Evolutionary conservation across 768 basidiomycete species (phyloP).

Genomic region (Amanita pseudoporphyria): DNA sequence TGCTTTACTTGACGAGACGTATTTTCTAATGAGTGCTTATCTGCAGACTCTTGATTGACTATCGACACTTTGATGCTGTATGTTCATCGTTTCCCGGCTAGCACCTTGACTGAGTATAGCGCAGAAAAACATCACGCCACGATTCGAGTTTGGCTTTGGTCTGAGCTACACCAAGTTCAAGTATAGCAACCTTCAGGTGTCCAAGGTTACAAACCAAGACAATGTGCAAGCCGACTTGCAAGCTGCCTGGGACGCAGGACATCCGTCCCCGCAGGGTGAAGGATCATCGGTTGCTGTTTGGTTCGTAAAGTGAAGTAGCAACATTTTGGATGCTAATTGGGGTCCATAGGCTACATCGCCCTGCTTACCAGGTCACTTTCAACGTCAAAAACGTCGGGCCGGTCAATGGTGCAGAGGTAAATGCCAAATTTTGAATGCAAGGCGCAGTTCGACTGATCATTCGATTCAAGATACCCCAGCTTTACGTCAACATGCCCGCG

Average conservation of each 20-base stretch:
- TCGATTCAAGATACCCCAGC: constrained; percentile 49
- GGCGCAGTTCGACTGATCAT: not conserved
- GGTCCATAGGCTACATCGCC: constrained; percentile 49
- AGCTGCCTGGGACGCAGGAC: constrained; percentile 48
- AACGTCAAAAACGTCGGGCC: constrained; percentile 55
- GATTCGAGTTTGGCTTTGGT: constrained; percentile 87
- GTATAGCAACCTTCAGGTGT: constrained; percentile 50
- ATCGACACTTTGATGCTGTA: constrained; percentile 61
- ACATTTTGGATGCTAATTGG: not conserved
- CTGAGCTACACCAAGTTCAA: constrained; percentile 78
- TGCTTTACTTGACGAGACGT: not conserved
- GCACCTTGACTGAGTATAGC: not conserved
- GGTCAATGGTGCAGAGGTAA: constrained; percentile 55
- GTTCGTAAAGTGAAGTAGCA: constrained; percentile 18
- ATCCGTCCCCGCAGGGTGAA: constrained; percentile 40
- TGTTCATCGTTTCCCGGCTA: constrained; percentile 19
- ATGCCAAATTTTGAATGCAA: not conserved
- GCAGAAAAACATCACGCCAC: constrained; percentile 62
- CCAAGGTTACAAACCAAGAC: constrained; percentile 28
- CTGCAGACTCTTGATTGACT: constrained; percentile 53
- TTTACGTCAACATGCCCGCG: constrained; percentile 62
- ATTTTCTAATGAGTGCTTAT: not conserved
- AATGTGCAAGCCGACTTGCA: constrained; percentile 29
- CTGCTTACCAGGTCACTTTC: constrained; percentile 55
- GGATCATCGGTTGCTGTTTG: constrained; percentile 59